Base-by-base conservation (phyloP, 805 yeast genomes). In the Clavispora vitiphila region DNA sequence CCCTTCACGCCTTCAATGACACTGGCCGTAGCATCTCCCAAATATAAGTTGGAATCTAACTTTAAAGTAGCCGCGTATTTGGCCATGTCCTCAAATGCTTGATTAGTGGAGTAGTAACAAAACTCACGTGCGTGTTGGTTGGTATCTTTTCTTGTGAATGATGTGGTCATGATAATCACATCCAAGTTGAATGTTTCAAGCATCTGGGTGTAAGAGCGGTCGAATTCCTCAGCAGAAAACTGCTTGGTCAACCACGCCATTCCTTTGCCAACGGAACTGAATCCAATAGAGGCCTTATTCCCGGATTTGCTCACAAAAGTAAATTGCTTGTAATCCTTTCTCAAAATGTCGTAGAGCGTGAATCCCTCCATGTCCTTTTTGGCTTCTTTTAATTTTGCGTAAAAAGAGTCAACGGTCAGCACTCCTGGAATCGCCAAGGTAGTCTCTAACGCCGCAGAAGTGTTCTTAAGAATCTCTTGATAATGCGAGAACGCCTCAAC, bases 251-350 rank as follows among this genome's bases (percentile, higher is more conserved):
- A 49, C 80, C 85, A 83, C 5, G 64, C 61, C 22, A 83, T 60
- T 0, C 87, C 71, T 57, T 77, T 81, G 2, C 83, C 86, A 8
- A 83, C 64, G 0, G 96, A 83, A 36, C 90, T 77, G 53, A 91
- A 83, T 0, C 98, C 98, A 10, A 88, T 69, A 4, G 48, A 60
- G 1, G 50, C 52, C 2, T 35, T 12, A 8, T 54, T 55, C 4
- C 57, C 57, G 8, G 54, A 51, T 14, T 53, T 61, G 8, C 61
- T 68, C 20, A 49, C 43, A 35, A 58, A 55, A n/a, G 47, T 42
- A 65, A 83, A 89, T 54, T 78, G 79, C 57, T 91, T 91, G 62
- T 86, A 91, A 58, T 91, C 99, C 60, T 89, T 90, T 35, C 81
- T 67, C 30, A 93, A 65, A 6, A 93, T 61, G 39, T 88, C 95